Percentiles rank a stretch among this genome's conserved stretches.
phyloP scores from a whole-genome alignment of 2,329 filamentous ascomycete genomes.

The Penicillium freii region DNA sequence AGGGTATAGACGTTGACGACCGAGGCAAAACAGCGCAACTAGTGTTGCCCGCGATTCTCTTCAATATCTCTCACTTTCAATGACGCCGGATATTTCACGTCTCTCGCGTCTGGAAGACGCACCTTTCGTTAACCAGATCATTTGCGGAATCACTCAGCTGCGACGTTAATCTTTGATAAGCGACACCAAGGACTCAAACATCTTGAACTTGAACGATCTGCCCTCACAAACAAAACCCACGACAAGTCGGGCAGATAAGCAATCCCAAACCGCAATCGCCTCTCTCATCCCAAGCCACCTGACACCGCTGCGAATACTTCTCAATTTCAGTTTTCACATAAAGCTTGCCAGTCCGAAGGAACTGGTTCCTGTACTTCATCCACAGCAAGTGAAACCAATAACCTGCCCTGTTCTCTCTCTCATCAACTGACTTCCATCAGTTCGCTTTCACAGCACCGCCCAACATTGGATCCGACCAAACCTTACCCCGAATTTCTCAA shows the following conservation, averaged over 20 bases:
- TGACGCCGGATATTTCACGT: slow-evolving; percentile 14
- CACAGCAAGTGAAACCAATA: not conserved
- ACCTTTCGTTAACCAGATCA: slow-evolving; percentile 14
- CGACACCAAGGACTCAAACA: not conserved
- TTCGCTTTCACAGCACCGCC: not conserved
- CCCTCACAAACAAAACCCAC: not conserved
- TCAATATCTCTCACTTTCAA: slow-evolving; percentile 5
- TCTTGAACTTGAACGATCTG: not conserved
- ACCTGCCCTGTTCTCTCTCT: not conserved
- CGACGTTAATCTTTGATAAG: slow-evolving; percentile 5
- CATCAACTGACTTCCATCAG: slow-evolving; percentile 1
- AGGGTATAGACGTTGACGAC: not conserved
- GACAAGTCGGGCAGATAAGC: not conserved
- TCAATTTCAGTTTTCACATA: not conserved
- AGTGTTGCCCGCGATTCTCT: not conserved
- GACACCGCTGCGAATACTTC: not conserved
- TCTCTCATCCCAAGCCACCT: not conserved
- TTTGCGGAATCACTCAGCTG: slow-evolving; percentile 4
- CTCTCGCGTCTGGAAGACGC: slow-evolving; percentile 17
- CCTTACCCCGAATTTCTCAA: not conserved
- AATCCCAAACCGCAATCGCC: not conserved
- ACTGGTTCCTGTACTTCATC: not conserved
- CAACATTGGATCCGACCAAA: slow-evolving; percentile 13
- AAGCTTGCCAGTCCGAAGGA: not conserved
- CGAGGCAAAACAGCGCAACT: not conserved